phyloP scores from a whole-genome alignment of 78 protist genomes.

The Chrysochromulina tobinii region DNA sequence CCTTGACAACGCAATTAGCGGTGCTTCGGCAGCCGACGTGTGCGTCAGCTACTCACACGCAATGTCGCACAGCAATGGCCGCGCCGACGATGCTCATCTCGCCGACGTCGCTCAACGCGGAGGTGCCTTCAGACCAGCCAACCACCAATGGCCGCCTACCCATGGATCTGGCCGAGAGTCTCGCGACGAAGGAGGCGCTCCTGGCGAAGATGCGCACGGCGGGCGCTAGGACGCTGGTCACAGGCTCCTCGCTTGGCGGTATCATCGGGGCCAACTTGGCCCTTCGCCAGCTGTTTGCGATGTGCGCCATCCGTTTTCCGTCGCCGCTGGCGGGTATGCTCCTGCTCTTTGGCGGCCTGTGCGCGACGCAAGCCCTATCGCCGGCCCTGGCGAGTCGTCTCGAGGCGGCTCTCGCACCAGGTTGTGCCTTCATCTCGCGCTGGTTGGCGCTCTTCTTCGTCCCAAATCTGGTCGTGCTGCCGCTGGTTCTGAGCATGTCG shows the following conservation, averaged over 20 bases:
- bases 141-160: no score
- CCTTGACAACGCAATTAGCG: no score
- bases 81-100: no score
- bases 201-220: no score
- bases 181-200: no score
- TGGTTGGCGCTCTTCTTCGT: conserved; percentile 9
- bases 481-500: not conserved
- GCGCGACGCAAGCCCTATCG: not conserved
- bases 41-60: no score
- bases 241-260: not conserved
- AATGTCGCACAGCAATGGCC: no score
- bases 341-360: not conserved
- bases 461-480: not conserved
- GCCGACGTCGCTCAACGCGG: no score
- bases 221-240: no score
- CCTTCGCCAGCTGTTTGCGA: not conserved
- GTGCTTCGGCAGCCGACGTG: no score
- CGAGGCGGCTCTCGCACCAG: not conserved
- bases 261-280: not conserved
- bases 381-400: not conserved
- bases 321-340: not conserved
- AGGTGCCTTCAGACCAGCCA: no score
- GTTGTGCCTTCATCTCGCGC: not conserved
- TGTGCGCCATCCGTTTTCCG: not conserved
- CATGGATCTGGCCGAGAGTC: no score